phyloP scores from a whole-genome alignment of 2,329 filamentous ascomycete species.

The Penicillium janthinellum region DNA sequence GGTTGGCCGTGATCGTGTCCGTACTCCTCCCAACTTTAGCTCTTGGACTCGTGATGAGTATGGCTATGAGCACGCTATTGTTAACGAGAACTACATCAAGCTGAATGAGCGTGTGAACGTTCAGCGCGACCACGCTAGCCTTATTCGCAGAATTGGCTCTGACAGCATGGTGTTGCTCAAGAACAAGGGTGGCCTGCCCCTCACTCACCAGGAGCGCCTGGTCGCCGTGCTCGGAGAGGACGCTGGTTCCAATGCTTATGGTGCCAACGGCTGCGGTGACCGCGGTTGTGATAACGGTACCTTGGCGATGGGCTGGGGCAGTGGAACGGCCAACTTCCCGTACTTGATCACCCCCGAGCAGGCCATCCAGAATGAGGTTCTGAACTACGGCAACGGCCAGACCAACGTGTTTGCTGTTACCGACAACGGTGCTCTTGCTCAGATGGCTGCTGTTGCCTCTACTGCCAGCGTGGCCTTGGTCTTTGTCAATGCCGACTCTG shows the following conservation, averaged over 20 bases:
- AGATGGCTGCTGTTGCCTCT: constrained; percentile 54
- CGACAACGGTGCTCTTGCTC: constrained; percentile 58
- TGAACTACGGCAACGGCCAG: constrained; percentile 55
- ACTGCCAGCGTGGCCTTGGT: constrained; percentile 66
- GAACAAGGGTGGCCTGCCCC: constrained; percentile 73
- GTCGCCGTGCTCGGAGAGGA: constrained; percentile 81
- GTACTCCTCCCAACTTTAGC: constrained; percentile 74
- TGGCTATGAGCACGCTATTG: constrained; percentile 67
- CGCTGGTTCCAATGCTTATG: constrained; percentile 71
- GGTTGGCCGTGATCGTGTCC: constrained; percentile 57
- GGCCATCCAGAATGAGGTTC: constrained; percentile 66
- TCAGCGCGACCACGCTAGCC: constrained; percentile 68
- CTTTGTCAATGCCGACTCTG: constrained; percentile 84
- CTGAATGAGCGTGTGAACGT: constrained; percentile 85
- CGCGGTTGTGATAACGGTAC: constrained; percentile 64
- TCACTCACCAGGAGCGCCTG: constrained; percentile 73
- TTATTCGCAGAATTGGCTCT: constrained; percentile 76
- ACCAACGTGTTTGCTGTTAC: constrained; percentile 64
- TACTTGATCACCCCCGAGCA: constrained; percentile 65
- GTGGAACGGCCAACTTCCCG: constrained; percentile 62
- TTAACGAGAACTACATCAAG: constrained; percentile 60
- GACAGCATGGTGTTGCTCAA: constrained; percentile 88
- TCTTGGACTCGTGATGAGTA: constrained; percentile 82
- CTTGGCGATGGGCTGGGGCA: constrained; percentile 65
- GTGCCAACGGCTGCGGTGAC: constrained; percentile 78